These are phyloP conservation scores for Lachancea kluyveri DNA, from an alignment of 805 yeast species.

Conservation along the genomic window DNA sequence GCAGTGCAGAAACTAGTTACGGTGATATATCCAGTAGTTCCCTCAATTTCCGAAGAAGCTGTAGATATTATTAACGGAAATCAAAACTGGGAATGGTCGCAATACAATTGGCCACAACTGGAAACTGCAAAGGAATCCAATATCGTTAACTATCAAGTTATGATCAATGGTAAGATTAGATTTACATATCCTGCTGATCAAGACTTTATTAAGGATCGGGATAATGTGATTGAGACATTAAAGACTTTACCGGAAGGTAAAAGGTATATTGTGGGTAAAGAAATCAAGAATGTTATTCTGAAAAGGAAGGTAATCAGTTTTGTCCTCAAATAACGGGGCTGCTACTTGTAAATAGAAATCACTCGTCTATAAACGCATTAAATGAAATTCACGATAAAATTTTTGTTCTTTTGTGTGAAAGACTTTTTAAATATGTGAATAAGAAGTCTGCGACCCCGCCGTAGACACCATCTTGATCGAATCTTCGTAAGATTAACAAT, in stretches of 20 bases:
- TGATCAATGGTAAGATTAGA: conserved; percentile 68
- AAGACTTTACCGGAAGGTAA: conserved; percentile 31
- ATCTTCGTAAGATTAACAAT: neutral
- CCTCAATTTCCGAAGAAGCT: conserved; percentile 76
- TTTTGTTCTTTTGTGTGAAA: neutral
- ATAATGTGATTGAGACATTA: conserved; percentile 34
- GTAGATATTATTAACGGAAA: conserved; percentile 44
- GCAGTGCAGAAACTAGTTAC: conserved; percentile 49
- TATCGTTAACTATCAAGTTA: conserved; percentile 44
- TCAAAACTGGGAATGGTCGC: conserved; percentile 15
- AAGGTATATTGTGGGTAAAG: conserved; percentile 37
- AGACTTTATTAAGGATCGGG: conserved; percentile 33
- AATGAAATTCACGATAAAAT: no score
- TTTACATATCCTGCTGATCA: conserved; percentile 36
- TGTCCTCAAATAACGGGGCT: conserved; percentile 21
- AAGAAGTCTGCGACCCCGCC: conserved; percentile 44
- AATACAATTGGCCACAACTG: conserved; percentile 58
- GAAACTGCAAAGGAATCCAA: conserved; percentile 35
- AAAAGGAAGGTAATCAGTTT: conserved; percentile 47
- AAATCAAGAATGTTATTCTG: conserved; percentile 47
- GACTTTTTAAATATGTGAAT: conserved; percentile 47
- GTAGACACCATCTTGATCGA: conserved; percentile 35
- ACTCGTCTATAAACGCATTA: neutral
- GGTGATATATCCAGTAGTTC: conserved; percentile 75
- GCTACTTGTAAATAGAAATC: no score